phyloP scores from a whole-genome alignment of 2,329 filamentous ascomycete species.

The Claviceps sp. region DNA sequence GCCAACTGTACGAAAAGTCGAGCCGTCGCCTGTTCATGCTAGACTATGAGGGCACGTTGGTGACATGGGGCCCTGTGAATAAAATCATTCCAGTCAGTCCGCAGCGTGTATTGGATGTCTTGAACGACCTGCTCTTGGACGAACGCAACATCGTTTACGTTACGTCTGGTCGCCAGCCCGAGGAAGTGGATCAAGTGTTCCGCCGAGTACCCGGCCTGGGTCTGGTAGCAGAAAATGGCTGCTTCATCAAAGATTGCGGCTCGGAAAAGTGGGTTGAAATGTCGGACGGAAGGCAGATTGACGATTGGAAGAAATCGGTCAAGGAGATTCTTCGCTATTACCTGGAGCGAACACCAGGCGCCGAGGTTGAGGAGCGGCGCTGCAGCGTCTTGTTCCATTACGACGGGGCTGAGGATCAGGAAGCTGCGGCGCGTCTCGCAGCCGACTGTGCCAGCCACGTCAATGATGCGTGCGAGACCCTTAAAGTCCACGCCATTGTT shows the following conservation, averaged over 20 bases:
- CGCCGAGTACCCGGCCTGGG: conserved; percentile 71
- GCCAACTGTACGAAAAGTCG: conserved; percentile 51
- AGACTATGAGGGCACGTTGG: conserved; percentile 87
- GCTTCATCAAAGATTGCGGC: conserved; percentile 65
- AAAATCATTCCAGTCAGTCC: conserved; percentile 79
- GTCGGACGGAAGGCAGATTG: conserved; percentile 55
- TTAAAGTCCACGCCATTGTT: conserved; percentile 72
- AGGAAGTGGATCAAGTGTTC: conserved; percentile 81
- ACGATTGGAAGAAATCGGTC: conserved; percentile 73
- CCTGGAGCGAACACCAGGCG: conserved; percentile 75
- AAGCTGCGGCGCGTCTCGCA: conserved; percentile 63
- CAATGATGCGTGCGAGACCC: conserved; percentile 79
- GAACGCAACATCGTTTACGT: conserved; percentile 78
- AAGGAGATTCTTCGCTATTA: conserved; percentile 78
- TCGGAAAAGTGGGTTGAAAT: conserved; percentile 63
- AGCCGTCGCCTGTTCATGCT: conserved; percentile 70
- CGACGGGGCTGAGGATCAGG: conserved; percentile 64
- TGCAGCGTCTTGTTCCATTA: conserved; percentile 89
- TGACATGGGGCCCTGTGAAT: conserved; percentile 72
- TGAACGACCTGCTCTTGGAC: conserved; percentile 72
- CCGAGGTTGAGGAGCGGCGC: conserved; percentile 79
- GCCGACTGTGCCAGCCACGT: conserved; percentile 88
- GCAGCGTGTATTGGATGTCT: conserved; percentile 64
- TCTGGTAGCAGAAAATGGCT: conserved; percentile 88
- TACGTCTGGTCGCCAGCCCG: conserved; percentile 79